Evolutionary conservation across 208 protist genomes (phyloP).

Genomic region (Phytomonas francai): DNA sequence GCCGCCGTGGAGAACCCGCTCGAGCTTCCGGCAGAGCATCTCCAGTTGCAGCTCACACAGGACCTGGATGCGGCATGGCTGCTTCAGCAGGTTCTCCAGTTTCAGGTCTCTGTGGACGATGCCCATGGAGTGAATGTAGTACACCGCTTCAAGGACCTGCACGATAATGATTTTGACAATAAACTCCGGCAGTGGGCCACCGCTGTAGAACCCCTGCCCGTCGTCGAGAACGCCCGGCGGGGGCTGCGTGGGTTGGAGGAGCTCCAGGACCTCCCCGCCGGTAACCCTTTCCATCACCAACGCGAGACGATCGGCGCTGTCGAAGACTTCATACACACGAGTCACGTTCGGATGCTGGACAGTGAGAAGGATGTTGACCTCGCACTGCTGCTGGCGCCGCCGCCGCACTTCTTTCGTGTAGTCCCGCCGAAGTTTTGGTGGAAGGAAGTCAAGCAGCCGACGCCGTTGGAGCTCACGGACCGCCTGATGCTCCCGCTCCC

Average conservation of each 20-base stretch:
- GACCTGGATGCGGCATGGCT: constrained; percentile 23
- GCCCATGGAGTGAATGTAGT: constrained; percentile 90
- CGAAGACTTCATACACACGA: constrained; percentile 56
- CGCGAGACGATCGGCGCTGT: constrained; percentile 34
- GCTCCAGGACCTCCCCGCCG: constrained; percentile 41
- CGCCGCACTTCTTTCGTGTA: constrained; percentile 36
- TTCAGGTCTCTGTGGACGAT: constrained; percentile 99
- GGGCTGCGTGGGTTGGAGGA: constrained; percentile 31
- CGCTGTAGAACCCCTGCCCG: constrained; percentile 17
- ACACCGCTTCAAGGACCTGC: constrained; percentile 52
- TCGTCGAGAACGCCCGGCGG: not conserved
- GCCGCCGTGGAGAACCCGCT: constrained; percentile 8
- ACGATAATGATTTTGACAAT: constrained; percentile 49
- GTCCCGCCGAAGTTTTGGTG: constrained; percentile 17
- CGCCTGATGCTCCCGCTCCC: constrained; percentile 15
- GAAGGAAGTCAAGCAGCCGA: constrained; percentile 23
- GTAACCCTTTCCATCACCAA: constrained; percentile 75
- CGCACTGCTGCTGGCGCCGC: constrained; percentile 49
- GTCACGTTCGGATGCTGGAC: constrained; percentile 57
- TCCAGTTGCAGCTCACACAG: constrained; percentile 36
- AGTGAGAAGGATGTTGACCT: constrained; percentile 60
- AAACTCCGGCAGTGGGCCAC: constrained; percentile 49
- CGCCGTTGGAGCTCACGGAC: constrained; percentile 10
- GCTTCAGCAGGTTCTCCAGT: constrained; percentile 96
- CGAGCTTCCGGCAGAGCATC: constrained; percentile 23